Percentiles rank a stretch among this genome's conserved stretches.
These are phyloP conservation scores for Fusarium buxicola DNA, from an alignment of 2,329 filamentous ascomycete species.

Conservation along the genomic window DNA sequence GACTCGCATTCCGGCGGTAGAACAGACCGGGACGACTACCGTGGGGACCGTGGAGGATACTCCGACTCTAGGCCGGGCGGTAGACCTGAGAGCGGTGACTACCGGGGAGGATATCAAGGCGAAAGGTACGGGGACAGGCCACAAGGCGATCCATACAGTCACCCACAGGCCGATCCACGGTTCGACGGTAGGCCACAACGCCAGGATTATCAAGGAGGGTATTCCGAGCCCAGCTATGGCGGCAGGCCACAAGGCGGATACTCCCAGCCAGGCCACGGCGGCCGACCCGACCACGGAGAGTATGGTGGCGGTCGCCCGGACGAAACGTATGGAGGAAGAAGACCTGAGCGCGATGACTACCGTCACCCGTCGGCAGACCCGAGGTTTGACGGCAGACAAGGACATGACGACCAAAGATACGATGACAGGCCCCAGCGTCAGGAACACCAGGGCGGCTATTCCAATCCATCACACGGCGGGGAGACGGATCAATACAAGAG, in stretches of 20 bases:
- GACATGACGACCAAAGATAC: slow-evolving; percentile 4
- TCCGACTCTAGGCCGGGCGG: slow-evolving; percentile 9
- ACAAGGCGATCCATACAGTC: slow-evolving; percentile 26
- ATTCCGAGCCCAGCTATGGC: slow-evolving; percentile 17
- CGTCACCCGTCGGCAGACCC: slow-evolving; percentile 24
- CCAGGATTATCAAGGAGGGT: slow-evolving; percentile 17
- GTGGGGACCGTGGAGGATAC: slow-evolving; percentile 22
- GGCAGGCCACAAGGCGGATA: slow-evolving; percentile 6
- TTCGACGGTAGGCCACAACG: slow-evolving; percentile 18
- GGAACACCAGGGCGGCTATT: slow-evolving; percentile 9
- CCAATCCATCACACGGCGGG: background rate
- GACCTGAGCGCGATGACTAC: slow-evolving; percentile 6
- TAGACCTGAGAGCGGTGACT: no score
- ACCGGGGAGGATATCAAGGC: slow-evolving; percentile 19
- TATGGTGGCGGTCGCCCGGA: background rate
- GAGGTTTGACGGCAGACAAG: slow-evolving; percentile 14
- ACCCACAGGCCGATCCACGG: slow-evolving; percentile 29
- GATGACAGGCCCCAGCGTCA: slow-evolving; percentile 9
- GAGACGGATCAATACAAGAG: slow-evolving; percentile 67
- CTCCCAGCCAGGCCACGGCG: slow-evolving; percentile 17
- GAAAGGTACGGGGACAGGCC: slow-evolving; percentile 10
- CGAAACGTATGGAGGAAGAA: background rate
- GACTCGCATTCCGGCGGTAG: slow-evolving; percentile 47
- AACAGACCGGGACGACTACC: slow-evolving; percentile 18
- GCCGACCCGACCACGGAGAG: slow-evolving; percentile 9